Evolutionary conservation across 805 yeast species (phyloP).

Genomic region (Schizosaccharomyces pombe): DNA sequence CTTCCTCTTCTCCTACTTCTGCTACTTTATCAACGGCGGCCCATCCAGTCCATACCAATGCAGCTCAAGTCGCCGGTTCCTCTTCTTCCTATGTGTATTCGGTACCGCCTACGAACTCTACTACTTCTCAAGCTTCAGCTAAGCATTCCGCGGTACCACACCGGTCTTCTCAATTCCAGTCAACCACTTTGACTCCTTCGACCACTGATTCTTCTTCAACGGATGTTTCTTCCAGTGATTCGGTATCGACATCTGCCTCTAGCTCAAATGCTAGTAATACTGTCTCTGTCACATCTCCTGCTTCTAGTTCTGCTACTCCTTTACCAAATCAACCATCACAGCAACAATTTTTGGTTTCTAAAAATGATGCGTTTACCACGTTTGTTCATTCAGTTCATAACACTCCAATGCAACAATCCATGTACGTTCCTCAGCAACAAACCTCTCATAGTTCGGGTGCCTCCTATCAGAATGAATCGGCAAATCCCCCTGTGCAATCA

Average conservation of each 20-base stretch:
- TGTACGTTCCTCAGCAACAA: background rate
- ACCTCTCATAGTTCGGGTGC: background rate
- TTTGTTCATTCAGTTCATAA: background rate
- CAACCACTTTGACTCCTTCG: no score
- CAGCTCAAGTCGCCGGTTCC: background rate
- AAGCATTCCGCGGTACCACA: no score
- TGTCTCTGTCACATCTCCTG: background rate
- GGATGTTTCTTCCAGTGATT: no score
- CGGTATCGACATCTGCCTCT: background rate
- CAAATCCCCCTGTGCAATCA: background rate
- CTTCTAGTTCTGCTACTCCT: background rate
- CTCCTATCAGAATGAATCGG: background rate
- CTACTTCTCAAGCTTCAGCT: no score
- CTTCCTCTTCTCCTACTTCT: background rate
- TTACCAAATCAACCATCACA: background rate
- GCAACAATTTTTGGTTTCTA: background rate
- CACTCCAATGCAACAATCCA: background rate
- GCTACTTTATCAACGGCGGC: background rate
- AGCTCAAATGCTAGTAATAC: background rate
- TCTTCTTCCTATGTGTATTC: slow-evolving; percentile 4
- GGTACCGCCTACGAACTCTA: no score
- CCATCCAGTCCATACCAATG: background rate
- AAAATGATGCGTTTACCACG: background rate
- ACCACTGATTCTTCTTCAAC: no score
- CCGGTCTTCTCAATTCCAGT: no score